Conservation (phyloP, 2,329 filamentous ascomycete genomes). For the Dothideomycetes sp. region DNA sequence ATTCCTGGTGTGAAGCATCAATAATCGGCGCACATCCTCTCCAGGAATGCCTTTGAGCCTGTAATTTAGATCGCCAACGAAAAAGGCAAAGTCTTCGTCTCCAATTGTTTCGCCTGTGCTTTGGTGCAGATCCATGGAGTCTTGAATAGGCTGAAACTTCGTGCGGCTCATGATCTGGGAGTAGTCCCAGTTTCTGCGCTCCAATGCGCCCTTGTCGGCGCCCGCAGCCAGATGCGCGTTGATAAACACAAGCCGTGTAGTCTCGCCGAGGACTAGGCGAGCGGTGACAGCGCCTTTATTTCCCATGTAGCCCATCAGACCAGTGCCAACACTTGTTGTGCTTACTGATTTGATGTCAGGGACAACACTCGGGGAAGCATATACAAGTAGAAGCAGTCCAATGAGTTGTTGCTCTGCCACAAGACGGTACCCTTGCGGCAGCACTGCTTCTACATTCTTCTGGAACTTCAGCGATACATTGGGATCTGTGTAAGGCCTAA, state of each 20-base stretch:
- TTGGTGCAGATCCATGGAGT: conserved; percentile 51
- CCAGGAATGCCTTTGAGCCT: conserved; percentile 78
- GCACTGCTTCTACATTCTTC: conserved; percentile 56
- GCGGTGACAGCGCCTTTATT: conserved; percentile 88
- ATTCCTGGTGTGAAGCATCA: conserved; percentile 72
- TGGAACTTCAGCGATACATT: conserved; percentile 69
- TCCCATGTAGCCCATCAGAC: conserved; percentile 82
- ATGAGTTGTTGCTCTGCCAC: conserved; percentile 77
- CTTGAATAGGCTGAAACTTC: conserved; percentile 63
- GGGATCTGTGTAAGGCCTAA: conserved; percentile 65
- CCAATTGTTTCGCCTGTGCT: conserved; percentile 58
- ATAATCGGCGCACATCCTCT: conserved; percentile 74
- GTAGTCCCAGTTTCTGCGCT: conserved; percentile 84
- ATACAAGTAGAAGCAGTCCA: conserved; percentile 73
- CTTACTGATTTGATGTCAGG: conserved; percentile 71
- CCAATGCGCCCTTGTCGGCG: conserved; percentile 62
- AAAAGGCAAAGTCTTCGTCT: conserved; percentile 88
- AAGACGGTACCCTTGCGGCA: conserved; percentile 67
- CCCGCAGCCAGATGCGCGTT: conserved; percentile 90
- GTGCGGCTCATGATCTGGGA: conserved; percentile 65
- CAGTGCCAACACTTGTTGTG: conserved; percentile 75
- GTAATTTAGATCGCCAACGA: conserved; percentile 95
- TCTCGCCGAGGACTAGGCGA: conserved; percentile 76
- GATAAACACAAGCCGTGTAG: conserved; percentile 77
- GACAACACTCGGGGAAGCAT: conserved; percentile 67